These are phyloP conservation scores for Penicillium sp. DNA, from an alignment of 2,329 filamentous ascomycete genomes.

Conservation along the genomic window DNA sequence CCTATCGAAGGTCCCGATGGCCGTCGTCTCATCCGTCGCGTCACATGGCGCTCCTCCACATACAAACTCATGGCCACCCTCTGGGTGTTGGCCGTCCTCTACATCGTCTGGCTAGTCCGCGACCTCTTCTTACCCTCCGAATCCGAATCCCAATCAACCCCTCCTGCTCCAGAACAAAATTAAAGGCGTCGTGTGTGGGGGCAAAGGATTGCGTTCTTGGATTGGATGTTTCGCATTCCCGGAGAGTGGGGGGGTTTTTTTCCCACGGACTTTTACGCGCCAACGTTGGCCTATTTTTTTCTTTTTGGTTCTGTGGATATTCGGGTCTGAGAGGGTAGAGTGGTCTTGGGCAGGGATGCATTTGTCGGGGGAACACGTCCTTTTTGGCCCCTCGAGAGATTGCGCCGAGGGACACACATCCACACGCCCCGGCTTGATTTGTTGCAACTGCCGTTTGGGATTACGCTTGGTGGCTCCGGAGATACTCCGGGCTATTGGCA, in stretches of 20 bases:
- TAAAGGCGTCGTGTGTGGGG: not conserved
- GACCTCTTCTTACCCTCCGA: slow-evolving; percentile 36
- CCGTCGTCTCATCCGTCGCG: slow-evolving; percentile 39
- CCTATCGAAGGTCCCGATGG: slow-evolving; percentile 43
- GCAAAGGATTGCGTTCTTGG: not conserved
- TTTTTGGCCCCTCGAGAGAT: not conserved
- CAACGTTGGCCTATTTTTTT: not conserved
- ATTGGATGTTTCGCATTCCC: not conserved
- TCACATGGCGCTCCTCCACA: slow-evolving; percentile 44
- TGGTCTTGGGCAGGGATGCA: not conserved
- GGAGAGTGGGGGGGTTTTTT: not conserved
- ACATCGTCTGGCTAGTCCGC: slow-evolving; percentile 42
- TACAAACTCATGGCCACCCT: slow-evolving; percentile 43
- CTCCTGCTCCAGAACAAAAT: slow-evolving; percentile 9
- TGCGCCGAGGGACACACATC: not conserved
- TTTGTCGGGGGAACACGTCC: not conserved
- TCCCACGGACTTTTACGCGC: not conserved
- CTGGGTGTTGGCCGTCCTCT: slow-evolving; percentile 41
- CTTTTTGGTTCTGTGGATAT: not conserved
- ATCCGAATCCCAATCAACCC: slow-evolving; percentile 17
- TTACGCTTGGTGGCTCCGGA: not conserved
- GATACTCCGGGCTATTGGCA: not conserved
- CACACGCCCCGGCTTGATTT: not conserved
- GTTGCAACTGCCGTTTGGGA: not conserved
- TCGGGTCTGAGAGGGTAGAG: not conserved